phyloP scores from a whole-genome alignment of 495 filamentous ascomycete genomes.

The Parachaetomium inaequale region DNA sequence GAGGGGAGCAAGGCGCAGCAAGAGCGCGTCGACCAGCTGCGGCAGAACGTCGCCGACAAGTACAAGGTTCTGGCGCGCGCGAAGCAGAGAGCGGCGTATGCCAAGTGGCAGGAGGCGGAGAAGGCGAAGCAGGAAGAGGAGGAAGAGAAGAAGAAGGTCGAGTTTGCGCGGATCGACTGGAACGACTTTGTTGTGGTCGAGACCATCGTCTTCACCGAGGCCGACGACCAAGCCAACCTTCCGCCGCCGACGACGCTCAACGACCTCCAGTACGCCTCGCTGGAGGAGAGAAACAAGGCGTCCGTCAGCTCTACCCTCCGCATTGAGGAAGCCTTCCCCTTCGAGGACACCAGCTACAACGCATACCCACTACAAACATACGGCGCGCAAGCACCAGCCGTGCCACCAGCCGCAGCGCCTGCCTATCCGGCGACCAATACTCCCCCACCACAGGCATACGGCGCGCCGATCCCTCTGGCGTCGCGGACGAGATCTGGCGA shows the following conservation, averaged over 20 bases:
- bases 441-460: conserved; percentile 37
- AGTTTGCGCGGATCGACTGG: conserved; percentile 94
- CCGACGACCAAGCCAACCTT: conserved; percentile 79
- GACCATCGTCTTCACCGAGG: conserved; percentile 89
- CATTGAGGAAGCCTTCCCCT: conserved; percentile 94
- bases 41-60: conserved; percentile 73
- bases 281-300: conserved; percentile 90
- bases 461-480: conserved; percentile 26
- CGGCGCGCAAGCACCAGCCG: conserved; percentile 28
- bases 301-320: conserved; percentile 75
- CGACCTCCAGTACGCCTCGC: conserved; percentile 86
- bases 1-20: conserved; percentile 64
- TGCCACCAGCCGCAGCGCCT: conserved; percentile 33
- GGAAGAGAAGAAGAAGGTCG: conserved; percentile 75
- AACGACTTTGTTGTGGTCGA: conserved; percentile 96
- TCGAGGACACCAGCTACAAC: conserved; percentile 54
- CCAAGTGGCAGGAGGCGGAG: conserved; percentile 77
- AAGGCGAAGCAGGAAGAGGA: conserved; percentile 87
- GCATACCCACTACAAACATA: conserved; percentile 33
- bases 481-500: conserved; percentile 32
- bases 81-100: conserved; percentile 80
- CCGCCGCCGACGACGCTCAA: conserved; percentile 84
- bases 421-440: conserved; percentile 36
- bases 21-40: conserved; percentile 67
- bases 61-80: conserved; percentile 77